phyloP scores from a whole-genome alignment of 768 basidiomycete species.

The Gymnopilus dilepis region DNA sequence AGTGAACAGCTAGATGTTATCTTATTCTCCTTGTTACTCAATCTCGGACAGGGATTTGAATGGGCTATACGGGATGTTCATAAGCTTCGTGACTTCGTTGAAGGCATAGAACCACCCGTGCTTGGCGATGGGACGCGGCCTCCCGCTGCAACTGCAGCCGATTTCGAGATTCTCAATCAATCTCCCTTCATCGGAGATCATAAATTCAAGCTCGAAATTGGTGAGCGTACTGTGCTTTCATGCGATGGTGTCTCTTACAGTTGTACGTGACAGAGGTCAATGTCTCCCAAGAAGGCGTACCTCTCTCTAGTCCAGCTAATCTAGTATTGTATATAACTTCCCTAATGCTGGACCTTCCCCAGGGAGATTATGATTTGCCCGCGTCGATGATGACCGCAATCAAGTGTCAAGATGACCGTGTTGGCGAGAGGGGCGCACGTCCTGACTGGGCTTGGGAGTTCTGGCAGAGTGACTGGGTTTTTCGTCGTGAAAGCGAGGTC shows the following conservation, averaged over 20 bases:
- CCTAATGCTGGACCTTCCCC: conserved; percentile 63
- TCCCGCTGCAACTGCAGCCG: conserved; percentile 38
- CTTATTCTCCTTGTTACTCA: background rate
- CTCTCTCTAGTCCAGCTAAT: conserved; percentile 38
- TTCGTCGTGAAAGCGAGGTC: conserved; percentile 72
- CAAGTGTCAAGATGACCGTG: conserved; percentile 63
- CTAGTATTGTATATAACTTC: conserved; percentile 73
- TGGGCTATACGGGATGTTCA: conserved; percentile 67
- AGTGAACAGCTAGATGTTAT: conserved; percentile 38
- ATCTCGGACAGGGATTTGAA: conserved; percentile 63
- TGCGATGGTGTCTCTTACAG: conserved; percentile 11
- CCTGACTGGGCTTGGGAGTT: conserved; percentile 77
- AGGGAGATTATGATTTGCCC: conserved; percentile 61
- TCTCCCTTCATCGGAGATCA: conserved; percentile 72
- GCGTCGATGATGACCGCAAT: conserved; percentile 78
- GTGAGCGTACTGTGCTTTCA: conserved; percentile 38
- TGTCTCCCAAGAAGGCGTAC: conserved; percentile 26
- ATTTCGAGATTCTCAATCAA: conserved; percentile 67
- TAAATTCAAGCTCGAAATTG: conserved; percentile 75
- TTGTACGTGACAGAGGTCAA: conserved; percentile 29
- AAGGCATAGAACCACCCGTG: conserved; percentile 40
- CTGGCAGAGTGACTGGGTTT: conserved; percentile 75
- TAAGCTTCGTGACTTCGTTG: conserved; percentile 62
- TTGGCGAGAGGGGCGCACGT: conserved; percentile 66
- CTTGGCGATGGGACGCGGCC: conserved; percentile 35